Evolutionary conservation across 306 rosid genomes (phyloP).

Genomic region (Calophaca sinica): DNA sequence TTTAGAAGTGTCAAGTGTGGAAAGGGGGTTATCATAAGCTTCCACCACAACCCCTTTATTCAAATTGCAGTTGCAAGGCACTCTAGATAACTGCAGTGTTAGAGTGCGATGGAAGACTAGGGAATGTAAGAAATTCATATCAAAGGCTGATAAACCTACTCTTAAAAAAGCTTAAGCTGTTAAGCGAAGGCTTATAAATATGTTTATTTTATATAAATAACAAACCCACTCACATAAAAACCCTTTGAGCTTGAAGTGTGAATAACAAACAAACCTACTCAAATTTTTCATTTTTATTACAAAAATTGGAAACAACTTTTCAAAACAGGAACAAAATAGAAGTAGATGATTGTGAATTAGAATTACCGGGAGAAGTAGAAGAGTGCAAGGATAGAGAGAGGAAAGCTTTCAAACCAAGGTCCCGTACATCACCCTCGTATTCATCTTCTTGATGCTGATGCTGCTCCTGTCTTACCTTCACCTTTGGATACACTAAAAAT

Average conservation of each 20-base stretch:
- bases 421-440: not conserved
- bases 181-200: not conserved
- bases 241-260: not conserved
- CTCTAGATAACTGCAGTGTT: too few species aligned
- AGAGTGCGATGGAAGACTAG: too few species aligned
- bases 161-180: not conserved
- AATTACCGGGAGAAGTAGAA: conserved; percentile 52
- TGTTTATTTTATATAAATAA: not conserved
- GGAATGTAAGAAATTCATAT: not conserved
- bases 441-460: conserved; percentile 13
- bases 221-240: not conserved
- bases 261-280: not conserved
- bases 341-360: not conserved
- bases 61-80: too few species aligned
- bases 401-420: conserved; percentile 51
- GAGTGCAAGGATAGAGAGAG: conserved; percentile 36
- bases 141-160: not conserved
- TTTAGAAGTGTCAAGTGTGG: not conserved
- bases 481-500: conserved; percentile 53
- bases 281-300: not conserved
- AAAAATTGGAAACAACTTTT: too few species aligned
- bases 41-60: too few species aligned
- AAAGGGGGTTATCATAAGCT: not conserved
- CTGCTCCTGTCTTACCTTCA: conserved; percentile 49
- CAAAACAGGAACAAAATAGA: not conserved